Conservation (phyloP, 2,329 filamentous ascomycete genomes). For the Neurospora sp. region DNA sequence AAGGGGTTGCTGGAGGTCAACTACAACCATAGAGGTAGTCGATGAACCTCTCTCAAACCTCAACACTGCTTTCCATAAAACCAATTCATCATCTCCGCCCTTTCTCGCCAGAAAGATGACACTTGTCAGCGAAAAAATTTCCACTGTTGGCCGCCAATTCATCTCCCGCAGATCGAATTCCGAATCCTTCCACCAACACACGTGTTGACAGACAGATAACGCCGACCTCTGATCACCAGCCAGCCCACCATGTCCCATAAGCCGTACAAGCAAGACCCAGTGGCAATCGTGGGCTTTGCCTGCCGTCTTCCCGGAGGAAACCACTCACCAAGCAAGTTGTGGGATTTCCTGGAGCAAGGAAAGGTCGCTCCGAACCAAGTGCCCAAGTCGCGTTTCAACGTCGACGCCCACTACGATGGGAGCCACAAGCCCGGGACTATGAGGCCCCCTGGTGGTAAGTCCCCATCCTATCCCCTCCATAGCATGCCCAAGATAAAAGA, state of each 20-base stretch:
- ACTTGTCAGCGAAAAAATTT: too few relatives aligned
- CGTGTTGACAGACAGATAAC: not conserved
- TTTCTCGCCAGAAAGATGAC: too few relatives aligned
- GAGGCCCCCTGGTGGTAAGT: conserved; percentile 10
- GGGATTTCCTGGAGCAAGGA: conserved; percentile 26
- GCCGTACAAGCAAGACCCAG: conserved; percentile 17
- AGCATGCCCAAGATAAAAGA: too few relatives aligned
- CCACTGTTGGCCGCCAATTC: too few relatives aligned
- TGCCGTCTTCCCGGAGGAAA: conserved; percentile 32
- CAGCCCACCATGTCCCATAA: not conserved
- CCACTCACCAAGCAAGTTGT: conserved; percentile 24
- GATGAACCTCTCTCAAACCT: too few relatives aligned
- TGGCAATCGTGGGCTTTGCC: conserved; percentile 33
- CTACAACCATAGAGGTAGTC: too few relatives aligned
- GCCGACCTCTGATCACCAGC: not conserved
- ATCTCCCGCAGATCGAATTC: too few relatives aligned
- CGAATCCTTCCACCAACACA: too few relatives aligned
- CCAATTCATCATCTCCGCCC: too few relatives aligned
- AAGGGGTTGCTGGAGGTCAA: too few relatives aligned
- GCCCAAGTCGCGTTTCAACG: conserved; percentile 23
- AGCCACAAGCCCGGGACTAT: conserved; percentile 27
- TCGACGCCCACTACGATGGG: conserved; percentile 27
- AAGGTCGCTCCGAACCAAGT: conserved; percentile 22
- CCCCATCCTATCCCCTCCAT: conserved; percentile 13
- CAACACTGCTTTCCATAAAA: too few relatives aligned